A percentile compares a stretch with the other conserved stretches of the same genome.
Conservation (phyloP, 441 rosid genomes). For the Populus tomentosa region DNA sequence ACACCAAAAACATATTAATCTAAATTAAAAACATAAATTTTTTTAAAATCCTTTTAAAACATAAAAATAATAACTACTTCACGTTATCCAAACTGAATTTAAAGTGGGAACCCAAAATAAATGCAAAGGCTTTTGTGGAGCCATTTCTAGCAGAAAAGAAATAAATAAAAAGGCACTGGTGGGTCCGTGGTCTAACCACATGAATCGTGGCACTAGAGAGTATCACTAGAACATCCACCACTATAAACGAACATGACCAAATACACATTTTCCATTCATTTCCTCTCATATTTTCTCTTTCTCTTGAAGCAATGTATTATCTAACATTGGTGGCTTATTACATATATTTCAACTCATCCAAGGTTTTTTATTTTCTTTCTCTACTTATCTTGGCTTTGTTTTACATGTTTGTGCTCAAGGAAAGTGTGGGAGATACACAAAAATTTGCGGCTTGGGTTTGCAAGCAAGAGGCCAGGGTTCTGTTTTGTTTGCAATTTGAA, state of each 20-base stretch:
- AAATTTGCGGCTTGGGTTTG: conserved; percentile 8
- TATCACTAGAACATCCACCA: neutral
- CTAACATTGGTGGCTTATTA: conserved; percentile 24
- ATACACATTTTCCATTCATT: too few relatives aligned
- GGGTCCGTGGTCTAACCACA: neutral
- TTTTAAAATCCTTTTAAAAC: too few relatives aligned
- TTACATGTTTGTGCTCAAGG: conserved; percentile 5
- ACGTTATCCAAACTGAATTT: neutral
- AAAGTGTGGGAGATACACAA: conserved; percentile 6
- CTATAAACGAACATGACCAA: neutral
- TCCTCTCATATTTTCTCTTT: neutral
- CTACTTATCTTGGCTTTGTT: conserved; percentile 18
- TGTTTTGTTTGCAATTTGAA: conserved; percentile 10
- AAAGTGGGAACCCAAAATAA: neutral
- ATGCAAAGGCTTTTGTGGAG: neutral
- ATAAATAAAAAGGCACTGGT: neutral
- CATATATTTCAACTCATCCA: conserved; percentile 19
- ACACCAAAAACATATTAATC: too few relatives aligned
- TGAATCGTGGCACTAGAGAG: too few relatives aligned
- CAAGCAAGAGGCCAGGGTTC: neutral
- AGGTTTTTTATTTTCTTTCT: conserved; percentile 20
- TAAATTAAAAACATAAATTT: too few relatives aligned
- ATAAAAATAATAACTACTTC: too few relatives aligned
- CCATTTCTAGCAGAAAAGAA: neutral
- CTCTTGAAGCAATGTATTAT: conserved; percentile 22